These are phyloP conservation scores for Nitzschia sp. DNA, from an alignment of 108 stramenopile species.

Conservation along the genomic window DNA sequence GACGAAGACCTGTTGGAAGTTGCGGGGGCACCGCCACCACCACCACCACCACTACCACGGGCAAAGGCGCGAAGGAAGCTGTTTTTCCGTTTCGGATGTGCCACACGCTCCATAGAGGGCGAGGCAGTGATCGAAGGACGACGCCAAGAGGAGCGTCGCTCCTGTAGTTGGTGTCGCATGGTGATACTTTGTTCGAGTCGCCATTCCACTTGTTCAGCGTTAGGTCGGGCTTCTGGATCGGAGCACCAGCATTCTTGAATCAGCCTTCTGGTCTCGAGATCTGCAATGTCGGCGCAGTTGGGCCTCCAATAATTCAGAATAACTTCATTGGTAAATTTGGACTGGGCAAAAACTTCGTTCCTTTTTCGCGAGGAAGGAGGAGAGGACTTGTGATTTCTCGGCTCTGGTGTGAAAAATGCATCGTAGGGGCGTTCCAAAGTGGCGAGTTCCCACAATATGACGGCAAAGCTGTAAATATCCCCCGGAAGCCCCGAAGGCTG, in stretches of 20 bases:
- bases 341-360: conserved; percentile 23
- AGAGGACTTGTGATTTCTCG: too few relatives aligned
- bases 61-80: not conserved
- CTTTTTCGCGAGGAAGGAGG: not conserved
- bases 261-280: not conserved
- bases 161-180: not conserved
- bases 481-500: conserved; percentile 50
- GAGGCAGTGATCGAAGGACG: too few relatives aligned
- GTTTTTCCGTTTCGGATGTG: too few relatives aligned
- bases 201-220: conserved; percentile 9
- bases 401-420: conserved; percentile 27
- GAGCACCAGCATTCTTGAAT: conserved; percentile 55
- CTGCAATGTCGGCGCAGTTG: conserved; percentile 9
- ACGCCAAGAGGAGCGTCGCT: too few relatives aligned
- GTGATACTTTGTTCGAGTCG: not conserved
- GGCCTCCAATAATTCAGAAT: conserved; percentile 43
- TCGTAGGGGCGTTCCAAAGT: conserved; percentile 62
- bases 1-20: not conserved
- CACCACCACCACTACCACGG: not conserved
- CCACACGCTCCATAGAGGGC: not conserved
- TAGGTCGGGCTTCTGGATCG: conserved; percentile 51
- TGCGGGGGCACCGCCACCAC: not conserved
- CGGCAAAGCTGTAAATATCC: conserved; percentile 76
- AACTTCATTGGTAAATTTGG: conserved; percentile 41
- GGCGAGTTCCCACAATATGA: conserved; percentile 63